A percentile compares a stretch with the other conserved stretches of the same genome.
Evolutionary conservation across 371 early-diverging fungal species (phyloP).

Genomic region (Capillidium heterosporum): DNA sequence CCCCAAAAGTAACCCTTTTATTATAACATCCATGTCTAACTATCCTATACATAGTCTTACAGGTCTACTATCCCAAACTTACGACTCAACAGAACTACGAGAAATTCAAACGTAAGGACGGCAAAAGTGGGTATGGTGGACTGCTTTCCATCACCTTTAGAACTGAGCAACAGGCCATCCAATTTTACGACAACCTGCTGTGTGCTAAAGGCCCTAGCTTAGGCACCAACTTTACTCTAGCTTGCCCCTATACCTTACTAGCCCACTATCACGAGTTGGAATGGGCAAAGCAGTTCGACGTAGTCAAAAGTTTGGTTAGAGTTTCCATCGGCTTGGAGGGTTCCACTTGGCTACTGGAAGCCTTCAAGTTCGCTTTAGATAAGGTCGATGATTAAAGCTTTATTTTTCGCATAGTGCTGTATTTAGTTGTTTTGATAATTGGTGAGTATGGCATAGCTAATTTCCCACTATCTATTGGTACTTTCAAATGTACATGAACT

Average conservation of each 20-base stretch:
- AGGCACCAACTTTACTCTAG: slow-evolving; percentile 92
- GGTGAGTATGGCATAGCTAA: too few species aligned
- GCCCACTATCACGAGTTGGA: slow-evolving; percentile 88
- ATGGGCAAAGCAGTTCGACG: slow-evolving; percentile 72
- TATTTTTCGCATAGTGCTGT: too few species aligned
- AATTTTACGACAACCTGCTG: slow-evolving; percentile 64
- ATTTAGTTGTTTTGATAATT: too few species aligned
- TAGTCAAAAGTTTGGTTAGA: slow-evolving; percentile 56
- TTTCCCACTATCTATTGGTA: too few species aligned
- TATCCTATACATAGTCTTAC: slow-evolving; percentile 25
- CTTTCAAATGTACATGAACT: too few species aligned
- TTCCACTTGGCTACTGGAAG: slow-evolving; percentile 21
- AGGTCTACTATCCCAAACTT: slow-evolving; percentile 74
- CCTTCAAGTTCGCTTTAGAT: background rate
- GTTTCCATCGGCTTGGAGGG: slow-evolving; percentile 84
- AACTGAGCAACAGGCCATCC: slow-evolving; percentile 28
- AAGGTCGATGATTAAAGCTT: background rate
- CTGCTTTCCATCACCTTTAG: slow-evolving; percentile 66
- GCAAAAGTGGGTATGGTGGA: slow-evolving; percentile 82
- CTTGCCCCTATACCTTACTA: slow-evolving; percentile 81
- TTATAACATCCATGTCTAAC: background rate
- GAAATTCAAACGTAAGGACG: slow-evolving; percentile 26
- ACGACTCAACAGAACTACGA: slow-evolving; percentile 43
- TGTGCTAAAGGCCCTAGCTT: slow-evolving; percentile 86
- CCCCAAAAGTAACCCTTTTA: slow-evolving; percentile 33